Evolutionary conservation across 1,284 basidiomycete species (phyloP).

Genomic region (Microbotryum violaceum): DNA sequence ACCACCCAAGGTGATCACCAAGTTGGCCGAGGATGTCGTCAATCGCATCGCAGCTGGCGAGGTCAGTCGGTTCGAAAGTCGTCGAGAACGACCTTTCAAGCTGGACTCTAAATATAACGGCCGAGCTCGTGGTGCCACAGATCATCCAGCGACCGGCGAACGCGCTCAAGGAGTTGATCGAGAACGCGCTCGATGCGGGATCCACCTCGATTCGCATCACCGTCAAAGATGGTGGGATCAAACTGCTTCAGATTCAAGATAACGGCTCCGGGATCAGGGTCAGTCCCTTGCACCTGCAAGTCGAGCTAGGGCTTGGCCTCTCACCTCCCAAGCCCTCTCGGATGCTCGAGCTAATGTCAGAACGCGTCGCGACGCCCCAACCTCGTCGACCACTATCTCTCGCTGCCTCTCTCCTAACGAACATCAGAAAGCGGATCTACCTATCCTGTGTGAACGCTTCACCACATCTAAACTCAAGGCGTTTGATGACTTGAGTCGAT

Average conservation of each 20-base stretch:
- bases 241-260: conserved; percentile 90
- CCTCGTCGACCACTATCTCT: neutral
- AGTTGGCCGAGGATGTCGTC: conserved; percentile 49
- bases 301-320: too few relatives aligned
- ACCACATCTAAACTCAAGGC: conserved; percentile 87
- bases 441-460: conserved; percentile 87
- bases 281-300: conserved; percentile 31
- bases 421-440: conserved; percentile 61
- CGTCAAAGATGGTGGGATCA: conserved; percentile 92
- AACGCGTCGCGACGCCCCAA: neutral
- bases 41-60: conserved; percentile 58
- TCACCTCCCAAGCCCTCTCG: neutral
- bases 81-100: neutral
- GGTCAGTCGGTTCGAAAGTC: conserved; percentile 36
- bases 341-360: neutral
- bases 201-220: conserved; percentile 78
- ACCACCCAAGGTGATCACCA: conserved; percentile 37
- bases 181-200: conserved; percentile 90
- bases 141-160: conserved; percentile 95
- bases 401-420: neutral
- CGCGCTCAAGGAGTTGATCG: conserved; percentile 91
- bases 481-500: conserved; percentile 76
- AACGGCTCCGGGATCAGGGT: conserved; percentile 92
- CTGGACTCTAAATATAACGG: neutral
- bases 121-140: conserved; percentile 44